These are phyloP conservation scores for Carpinus viminea DNA, from an alignment of 306 rosid genomes.

Conservation along the genomic window DNA sequence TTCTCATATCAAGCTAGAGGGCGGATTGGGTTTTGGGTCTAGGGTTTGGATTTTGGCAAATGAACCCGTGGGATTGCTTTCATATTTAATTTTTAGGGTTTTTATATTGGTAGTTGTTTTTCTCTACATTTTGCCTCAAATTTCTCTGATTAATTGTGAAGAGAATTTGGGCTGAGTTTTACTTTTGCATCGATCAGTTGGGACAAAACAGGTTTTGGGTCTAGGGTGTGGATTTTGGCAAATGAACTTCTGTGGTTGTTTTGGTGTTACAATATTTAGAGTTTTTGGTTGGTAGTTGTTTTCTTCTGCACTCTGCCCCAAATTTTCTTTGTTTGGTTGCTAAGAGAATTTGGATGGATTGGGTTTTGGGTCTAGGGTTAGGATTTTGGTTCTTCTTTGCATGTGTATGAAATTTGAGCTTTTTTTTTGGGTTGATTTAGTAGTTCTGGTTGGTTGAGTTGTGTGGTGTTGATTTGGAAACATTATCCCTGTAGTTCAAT, in stretches of 20 bases:
- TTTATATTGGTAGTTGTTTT: not conserved
- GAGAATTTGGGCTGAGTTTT: not conserved
- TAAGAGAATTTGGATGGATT: no score
- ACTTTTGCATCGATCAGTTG: not conserved
- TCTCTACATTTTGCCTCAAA: not conserved
- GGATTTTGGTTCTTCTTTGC: not conserved
- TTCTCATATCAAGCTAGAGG: no score
- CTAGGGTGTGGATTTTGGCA: not conserved
- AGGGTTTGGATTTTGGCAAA: not conserved
- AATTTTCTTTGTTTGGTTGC: no score
- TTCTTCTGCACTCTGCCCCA: no score
- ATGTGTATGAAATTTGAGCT: not conserved
- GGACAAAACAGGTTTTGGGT: not conserved
- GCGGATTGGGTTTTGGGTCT: no score
- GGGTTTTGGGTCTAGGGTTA: no score
- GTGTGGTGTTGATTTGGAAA: no score
- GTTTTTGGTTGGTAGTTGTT: not conserved
- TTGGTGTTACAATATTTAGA: not conserved
- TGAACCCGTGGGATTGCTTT: not conserved
- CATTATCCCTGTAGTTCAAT: no score
- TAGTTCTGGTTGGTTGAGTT: not conserved
- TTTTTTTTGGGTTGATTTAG: no score
- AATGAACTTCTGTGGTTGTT: no score
- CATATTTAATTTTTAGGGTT: not conserved
- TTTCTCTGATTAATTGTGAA: not conserved